A percentile compares a stretch with the other conserved stretches of the same genome.
These are phyloP conservation scores for Powellomyces hirtus DNA, from an alignment of 192 early-diverging fungal species.

Conservation along the genomic window DNA sequence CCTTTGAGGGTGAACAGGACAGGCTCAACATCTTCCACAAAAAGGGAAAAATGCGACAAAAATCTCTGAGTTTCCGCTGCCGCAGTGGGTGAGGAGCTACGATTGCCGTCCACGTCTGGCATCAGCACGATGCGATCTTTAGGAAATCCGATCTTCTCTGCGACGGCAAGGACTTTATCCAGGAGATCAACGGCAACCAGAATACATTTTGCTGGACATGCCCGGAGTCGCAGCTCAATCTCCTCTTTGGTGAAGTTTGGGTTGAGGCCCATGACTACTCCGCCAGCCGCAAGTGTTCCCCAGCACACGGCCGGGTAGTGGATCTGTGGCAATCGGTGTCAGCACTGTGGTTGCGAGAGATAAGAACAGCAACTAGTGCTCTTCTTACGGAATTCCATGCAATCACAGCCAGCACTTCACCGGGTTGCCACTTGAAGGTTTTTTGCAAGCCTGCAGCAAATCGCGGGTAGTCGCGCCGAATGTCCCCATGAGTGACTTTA, in stretches of 20 bases:
- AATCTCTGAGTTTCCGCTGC: background rate
- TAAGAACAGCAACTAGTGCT: too few species aligned
- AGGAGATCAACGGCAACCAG: background rate
- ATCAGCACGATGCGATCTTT: background rate
- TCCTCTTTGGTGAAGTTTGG: background rate
- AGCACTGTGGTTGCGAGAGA: too few species aligned
- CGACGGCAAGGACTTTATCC: background rate
- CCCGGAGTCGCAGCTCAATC: background rate
- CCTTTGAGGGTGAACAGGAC: background rate
- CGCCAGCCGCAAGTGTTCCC: background rate
- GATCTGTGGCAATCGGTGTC: background rate
- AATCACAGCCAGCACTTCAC: background rate
- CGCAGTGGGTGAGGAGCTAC: background rate
- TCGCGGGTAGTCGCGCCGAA: background rate
- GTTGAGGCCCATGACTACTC: background rate
- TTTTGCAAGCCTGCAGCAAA: background rate
- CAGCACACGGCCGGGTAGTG: background rate
- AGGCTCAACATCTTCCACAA: background rate
- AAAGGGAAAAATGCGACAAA: background rate
- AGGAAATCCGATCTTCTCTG: background rate
- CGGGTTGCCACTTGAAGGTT: background rate
- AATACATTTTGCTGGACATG: background rate
- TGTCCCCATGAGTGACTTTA: background rate
- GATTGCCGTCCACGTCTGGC: background rate
- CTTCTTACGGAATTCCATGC: background rate